Evolutionary conservation across 1,284 basidiomycete genomes (phyloP).

Genomic region (Microbotryum silenes-acaulis): DNA sequence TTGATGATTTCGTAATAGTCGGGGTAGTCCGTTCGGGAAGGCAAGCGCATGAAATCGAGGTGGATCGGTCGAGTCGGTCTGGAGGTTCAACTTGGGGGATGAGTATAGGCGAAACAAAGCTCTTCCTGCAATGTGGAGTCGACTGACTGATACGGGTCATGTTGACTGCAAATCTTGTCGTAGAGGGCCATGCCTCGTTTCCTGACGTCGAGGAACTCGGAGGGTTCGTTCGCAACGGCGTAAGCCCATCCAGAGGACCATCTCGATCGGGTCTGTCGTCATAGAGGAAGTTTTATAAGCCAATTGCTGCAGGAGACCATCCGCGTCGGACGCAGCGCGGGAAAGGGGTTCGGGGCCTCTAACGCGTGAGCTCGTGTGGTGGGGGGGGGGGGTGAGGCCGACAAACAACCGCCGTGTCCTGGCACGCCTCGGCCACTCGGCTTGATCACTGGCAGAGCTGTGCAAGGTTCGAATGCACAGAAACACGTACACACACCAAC

Average conservation of each 20-base stretch:
- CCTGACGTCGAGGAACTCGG: slow-evolving; percentile 8
- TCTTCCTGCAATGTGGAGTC: not conserved
- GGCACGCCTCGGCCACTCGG: not conserved
- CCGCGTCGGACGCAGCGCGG: not conserved
- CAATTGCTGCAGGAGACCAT: no score
- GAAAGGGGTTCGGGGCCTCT: not conserved
- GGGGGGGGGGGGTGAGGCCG: no score
- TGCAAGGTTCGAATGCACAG: not conserved
- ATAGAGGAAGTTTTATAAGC: not conserved
- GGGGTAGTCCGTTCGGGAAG: slow-evolving; percentile 27
- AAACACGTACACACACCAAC: no score
- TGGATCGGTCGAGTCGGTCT: slow-evolving; percentile 8
- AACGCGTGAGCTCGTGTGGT: no score
- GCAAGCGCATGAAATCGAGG: slow-evolving; percentile 30
- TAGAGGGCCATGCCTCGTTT: slow-evolving; percentile 7
- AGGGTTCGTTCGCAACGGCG: not conserved
- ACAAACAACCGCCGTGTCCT: no score
- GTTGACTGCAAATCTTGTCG: slow-evolving; percentile 10
- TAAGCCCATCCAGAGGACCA: not conserved
- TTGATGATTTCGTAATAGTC: slow-evolving; percentile 34
- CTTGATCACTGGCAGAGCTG: not conserved
- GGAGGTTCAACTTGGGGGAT: not conserved
- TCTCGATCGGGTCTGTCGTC: not conserved
- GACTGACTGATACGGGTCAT: slow-evolving; percentile 8
- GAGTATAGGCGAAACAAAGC: not conserved